Evolutionary conservation across 306 rosid species (phyloP), one percentile per base, ranked within the genome.

Genomic region (Cucurbita ficifolia): DNA sequence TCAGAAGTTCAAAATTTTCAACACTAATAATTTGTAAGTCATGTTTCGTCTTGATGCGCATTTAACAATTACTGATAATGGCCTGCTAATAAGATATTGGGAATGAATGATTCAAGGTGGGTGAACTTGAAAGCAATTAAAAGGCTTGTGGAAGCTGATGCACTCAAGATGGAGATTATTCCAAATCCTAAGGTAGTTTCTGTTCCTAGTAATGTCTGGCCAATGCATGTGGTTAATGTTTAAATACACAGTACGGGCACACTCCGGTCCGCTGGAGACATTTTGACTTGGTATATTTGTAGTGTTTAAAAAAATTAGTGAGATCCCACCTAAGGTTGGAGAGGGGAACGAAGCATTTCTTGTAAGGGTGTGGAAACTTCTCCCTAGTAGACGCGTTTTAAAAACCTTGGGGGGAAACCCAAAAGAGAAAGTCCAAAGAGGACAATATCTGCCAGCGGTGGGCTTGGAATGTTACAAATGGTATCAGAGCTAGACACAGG

Each of bases 1-100:
- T 12, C 87, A 94, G 87, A 94, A 94, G 84, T 94, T 94, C 89
- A 94, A 94, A 79, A 94, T 94, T 84, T 94, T 94, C 90, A 94
- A 94, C 84, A 94, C 99, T 45, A 94, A 94, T 71, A 94, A 94
- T 82, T 79, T 94, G 99, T 94, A 84, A 81, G 95, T 89, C 68
- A 46, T 22, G 48, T 79, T 76, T 57, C 40, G 51, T 54, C 49
- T 69, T 72, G 57, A 75, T 58, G 42, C 58, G 74, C 76, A 53
- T 36, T 72, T n/a, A 54, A 10, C 64, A 13, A 5, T 21, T 7
- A 36, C 63, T 52, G 51, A 36, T 36, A 33, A n/a, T 35, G 18
- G 4, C 36, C 10, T 38, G 36, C 76, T 57, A 50, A 8, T 54
- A 17, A 63, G 55, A 43, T 80, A 76, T 80, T 84, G 58, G 83